Base-by-base conservation (phyloP, 2,329 filamentous ascomycete species). In the Fusarium tuaranense region DNA sequence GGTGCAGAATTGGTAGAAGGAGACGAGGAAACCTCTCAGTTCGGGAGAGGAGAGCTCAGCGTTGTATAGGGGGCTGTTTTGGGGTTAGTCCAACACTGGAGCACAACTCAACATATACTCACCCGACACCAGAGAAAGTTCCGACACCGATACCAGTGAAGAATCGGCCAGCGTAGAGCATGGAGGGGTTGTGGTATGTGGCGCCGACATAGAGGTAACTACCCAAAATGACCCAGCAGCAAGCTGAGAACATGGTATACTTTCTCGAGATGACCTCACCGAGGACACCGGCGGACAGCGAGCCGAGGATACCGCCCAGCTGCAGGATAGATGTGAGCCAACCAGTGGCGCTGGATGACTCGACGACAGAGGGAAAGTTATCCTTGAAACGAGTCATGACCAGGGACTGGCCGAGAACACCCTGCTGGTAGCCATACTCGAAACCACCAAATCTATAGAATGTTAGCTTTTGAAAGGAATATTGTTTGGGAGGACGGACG, bases 21-120 rank as follows among this genome's bases (percentile, higher is more conserved):
- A 90, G 16, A 93, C 90, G 2, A 93, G 85, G 18, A 91, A 88
- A 41, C 92, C 92, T 67, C 92, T 86, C n/a, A 93, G 86, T 79
- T 93, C 91, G 1, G 92, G 91, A 12, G 91, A 87, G 2, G 88
- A 87, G 7, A 87, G 82, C 77, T 90, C 88, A 30, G 86, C 85
- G 58, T 87, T 87, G 76, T 88, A 88, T 0, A 88, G 74, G 2
- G 86, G 86, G 9, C 69, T 71, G 36, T 44, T 27, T 6, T 7
- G 25, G 7, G 18, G 38, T 68, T 25, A 71, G 22, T 27, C 46
- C 2, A 36, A 51, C 22, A 5, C n/a, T 39, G 0, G 2, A 1
- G 9, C 27, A 63, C 4, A 27, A 14, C 4, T 3, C 0, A 2
- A 2, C 9, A 6, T 61, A 62, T 20, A 61, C 58, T 57, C 20